These are phyloP conservation scores for Phytophthora rubi DNA, from an alignment of 352 stramenopile species.

Conservation along the genomic window DNA sequence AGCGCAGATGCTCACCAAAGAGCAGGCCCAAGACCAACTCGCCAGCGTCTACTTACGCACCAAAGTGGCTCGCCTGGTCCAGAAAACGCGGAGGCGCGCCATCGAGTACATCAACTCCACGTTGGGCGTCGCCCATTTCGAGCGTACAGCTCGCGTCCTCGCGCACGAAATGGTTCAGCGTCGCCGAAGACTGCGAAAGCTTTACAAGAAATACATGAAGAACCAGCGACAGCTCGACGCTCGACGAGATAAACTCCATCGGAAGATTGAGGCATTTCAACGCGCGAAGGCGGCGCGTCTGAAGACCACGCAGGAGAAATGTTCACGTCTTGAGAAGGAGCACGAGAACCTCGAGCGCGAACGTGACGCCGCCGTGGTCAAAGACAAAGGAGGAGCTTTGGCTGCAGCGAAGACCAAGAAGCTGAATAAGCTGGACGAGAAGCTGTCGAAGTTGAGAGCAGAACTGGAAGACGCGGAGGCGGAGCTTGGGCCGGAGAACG, in stretches of 20 bases:
- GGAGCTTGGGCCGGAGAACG: constrained; percentile 30
- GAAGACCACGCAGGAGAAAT: constrained; percentile 41
- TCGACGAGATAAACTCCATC: constrained; percentile 40
- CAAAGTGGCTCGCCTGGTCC: constrained; percentile 56
- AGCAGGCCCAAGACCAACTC: constrained; percentile 73
- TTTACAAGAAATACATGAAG: constrained; percentile 44
- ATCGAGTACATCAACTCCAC: constrained; percentile 71
- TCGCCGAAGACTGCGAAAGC: constrained; percentile 47
- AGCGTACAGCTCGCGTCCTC: constrained; percentile 39
- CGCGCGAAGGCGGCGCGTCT: constrained; percentile 44
- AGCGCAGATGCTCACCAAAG: constrained; percentile 66
- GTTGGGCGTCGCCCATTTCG: constrained; percentile 55
- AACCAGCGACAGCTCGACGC: constrained; percentile 27
- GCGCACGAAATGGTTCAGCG: constrained; percentile 37
- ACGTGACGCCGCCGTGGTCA: constrained; percentile 15
- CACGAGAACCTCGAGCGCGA: constrained; percentile 25
- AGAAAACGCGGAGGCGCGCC: constrained; percentile 64
- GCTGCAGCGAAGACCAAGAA: constrained; percentile 32
- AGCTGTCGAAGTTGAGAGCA: constrained; percentile 40
- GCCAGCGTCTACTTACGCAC: constrained; percentile 56
- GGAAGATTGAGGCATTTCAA: constrained; percentile 47
- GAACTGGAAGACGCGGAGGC: constrained; percentile 45
- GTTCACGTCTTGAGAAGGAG: constrained; percentile 33
- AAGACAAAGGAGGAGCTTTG: constrained; percentile 23
- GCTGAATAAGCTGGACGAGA: constrained; percentile 37